phyloP scores from a whole-genome alignment of 768 basidiomycete species.

The Dendrothele bispora region DNA sequence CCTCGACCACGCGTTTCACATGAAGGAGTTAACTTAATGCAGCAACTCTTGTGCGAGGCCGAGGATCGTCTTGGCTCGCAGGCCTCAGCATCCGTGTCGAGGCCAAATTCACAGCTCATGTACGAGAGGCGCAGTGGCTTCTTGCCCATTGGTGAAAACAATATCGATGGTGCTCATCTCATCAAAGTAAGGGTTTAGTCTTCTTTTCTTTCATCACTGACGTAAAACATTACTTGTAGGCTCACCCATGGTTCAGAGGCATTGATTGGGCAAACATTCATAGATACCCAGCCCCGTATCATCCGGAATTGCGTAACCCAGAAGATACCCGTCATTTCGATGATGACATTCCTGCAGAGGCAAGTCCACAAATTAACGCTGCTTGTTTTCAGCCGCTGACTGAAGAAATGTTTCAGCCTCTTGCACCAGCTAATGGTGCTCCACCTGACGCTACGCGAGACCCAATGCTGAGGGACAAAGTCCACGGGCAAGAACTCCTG shows the following conservation, averaged over 20 bases:
- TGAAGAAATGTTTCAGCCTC: slow-evolving; percentile 59
- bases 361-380: slow-evolving; percentile 35
- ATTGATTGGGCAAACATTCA: slow-evolving; percentile 91
- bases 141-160: slow-evolving; percentile 48
- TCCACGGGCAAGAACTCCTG: slow-evolving; percentile 84
- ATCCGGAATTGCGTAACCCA: slow-evolving; percentile 75
- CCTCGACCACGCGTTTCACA: slow-evolving; percentile 78
- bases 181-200: slow-evolving; percentile 65
- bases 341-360: slow-evolving; percentile 90
- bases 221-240: slow-evolving; percentile 39
- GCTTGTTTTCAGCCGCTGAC: slow-evolving; percentile 24
- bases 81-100: slow-evolving; percentile 60
- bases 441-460: slow-evolving; percentile 85
- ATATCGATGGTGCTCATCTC: slow-evolving; percentile 81
- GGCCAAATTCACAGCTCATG: slow-evolving; percentile 77
- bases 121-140: slow-evolving; percentile 77
- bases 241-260: slow-evolving; percentile 88
- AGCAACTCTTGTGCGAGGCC: slow-evolving; percentile 89
- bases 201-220: slow-evolving; percentile 8
- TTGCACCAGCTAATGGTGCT: slow-evolving; percentile 85
- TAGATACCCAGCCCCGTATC: slow-evolving; percentile 82
- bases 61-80: slow-evolving; percentile 91
- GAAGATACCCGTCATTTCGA: slow-evolving; percentile 96
- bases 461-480: slow-evolving; percentile 81
- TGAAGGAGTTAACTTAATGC: slow-evolving; percentile 80